Evolutionary conservation across 192 early-diverging fungal species (phyloP), one percentile per base, ranked within the genome.

Genomic region (Chytriomyces hyalinus): DNA sequence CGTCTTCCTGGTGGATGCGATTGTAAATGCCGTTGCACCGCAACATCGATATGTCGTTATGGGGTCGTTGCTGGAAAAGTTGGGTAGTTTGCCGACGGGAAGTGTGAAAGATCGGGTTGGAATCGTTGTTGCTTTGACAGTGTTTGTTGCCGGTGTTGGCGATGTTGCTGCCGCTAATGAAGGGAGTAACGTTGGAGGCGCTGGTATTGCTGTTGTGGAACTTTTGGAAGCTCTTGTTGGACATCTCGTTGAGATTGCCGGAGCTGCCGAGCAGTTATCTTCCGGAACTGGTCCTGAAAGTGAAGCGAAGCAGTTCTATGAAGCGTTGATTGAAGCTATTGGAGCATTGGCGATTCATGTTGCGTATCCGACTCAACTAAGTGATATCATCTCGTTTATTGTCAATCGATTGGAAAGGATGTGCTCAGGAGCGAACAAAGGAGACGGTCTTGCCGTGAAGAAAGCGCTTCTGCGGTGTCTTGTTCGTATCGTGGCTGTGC

Each of bases 281-380:
- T 36, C 36, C 36, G 36, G 36, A 2, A 4, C 36, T 36, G 36
- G 36, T 36, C 3, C 36, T 36, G 77, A 22, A 26, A 63, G 22
- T 9, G 26, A 11, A 24, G 59, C 65, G 13, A 24, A 82, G 6
- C 76, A 80, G 66, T 36, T 36, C 36, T 36, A 36, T 36, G 17
- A 6, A 20, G 59, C 67, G 11, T 51, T 80, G 22, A 60, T 82
- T 6, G 65, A 70, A 13, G 45, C 69, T 53, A 74, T 85, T 64
- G 77, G 65, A 17, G 51, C 76, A 8, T 47, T 85, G 66, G 73
- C 71, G 4, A 44, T 53, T 22, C 50, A 80, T 65, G 28, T 81
- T 10, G 73, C 48, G 11, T 85, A 85, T 57, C 84, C 84, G 5
- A 76, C 77, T 5, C 84, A 82, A 62, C 49, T 80, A 6, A 85